These are phyloP conservation scores for Clitoria ternatea DNA, from an alignment of 306 rosid genomes.

Conservation along the genomic window DNA sequence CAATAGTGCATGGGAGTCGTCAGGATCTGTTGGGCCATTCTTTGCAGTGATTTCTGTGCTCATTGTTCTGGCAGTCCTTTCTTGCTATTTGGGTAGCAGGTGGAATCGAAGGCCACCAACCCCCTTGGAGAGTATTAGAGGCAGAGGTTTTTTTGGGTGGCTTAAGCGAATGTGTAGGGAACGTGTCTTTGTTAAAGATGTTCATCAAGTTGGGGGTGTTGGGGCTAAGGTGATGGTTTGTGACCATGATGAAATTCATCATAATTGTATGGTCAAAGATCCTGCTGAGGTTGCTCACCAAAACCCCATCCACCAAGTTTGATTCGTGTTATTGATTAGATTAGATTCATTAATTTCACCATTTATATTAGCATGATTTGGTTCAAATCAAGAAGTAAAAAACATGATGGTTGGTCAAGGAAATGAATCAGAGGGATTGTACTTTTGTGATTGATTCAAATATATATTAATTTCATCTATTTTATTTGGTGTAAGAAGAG, in stretches of 20 bases:
- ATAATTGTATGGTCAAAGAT: constrained; percentile 10
- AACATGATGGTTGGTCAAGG: too few species aligned
- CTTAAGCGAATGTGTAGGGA: constrained; percentile 32
- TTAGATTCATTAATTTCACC: too few species aligned
- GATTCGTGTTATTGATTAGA: too few species aligned
- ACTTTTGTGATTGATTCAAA: too few species aligned
- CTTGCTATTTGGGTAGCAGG: constrained; percentile 50
- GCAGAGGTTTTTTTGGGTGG: constrained; percentile 45
- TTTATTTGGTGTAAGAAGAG: too few species aligned
- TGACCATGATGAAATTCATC: background rate
- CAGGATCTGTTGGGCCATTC: constrained; percentile 70
- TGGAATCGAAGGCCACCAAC: constrained; percentile 33
- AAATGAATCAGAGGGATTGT: too few species aligned
- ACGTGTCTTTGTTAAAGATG: background rate
- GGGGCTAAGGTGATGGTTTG: constrained; percentile 39
- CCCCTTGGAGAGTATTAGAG: constrained; percentile 40
- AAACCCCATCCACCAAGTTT: background rate
- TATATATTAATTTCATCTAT: too few species aligned
- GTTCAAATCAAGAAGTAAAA: too few species aligned
- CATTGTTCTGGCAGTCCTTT: constrained; percentile 42
- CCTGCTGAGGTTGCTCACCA: constrained; percentile 23
- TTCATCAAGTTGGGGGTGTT: constrained; percentile 16
- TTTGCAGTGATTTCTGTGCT: constrained; percentile 64
- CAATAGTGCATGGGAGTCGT: constrained; percentile 26
- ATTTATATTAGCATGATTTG: too few species aligned